Conservation (phyloP, 495 filamentous ascomycete genomes). For the Talaromyces liani region DNA sequence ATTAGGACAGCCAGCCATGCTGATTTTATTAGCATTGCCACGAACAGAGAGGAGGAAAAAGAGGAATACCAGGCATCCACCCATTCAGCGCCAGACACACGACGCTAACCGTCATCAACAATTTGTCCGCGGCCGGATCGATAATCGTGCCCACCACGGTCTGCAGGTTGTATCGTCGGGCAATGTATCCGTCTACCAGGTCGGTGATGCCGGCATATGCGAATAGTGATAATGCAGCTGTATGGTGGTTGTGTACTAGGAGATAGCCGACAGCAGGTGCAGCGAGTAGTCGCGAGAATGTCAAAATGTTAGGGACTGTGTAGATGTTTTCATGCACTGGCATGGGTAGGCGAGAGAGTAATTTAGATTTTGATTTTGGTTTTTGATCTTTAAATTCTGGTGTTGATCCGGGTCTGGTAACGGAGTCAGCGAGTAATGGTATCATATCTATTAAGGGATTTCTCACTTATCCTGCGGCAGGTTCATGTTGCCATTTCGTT, state of each 20-base stretch:
- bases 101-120: constrained; percentile 86
- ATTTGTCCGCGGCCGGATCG: constrained; percentile 95
- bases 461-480: neutral
- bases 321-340: constrained; percentile 84
- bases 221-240: constrained; percentile 73
- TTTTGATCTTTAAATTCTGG: neutral
- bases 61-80: constrained; percentile 57
- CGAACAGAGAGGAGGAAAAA: too few species aligned
- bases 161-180: constrained; percentile 74
- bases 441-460: neutral
- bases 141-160: constrained; percentile 96
- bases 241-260: constrained; percentile 73
- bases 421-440: neutral
- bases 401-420: neutral
- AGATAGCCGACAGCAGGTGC: constrained; percentile 87
- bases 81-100: constrained; percentile 76
- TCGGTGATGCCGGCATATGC: constrained; percentile 89
- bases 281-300: constrained; percentile 74
- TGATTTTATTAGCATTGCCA: constrained; percentile 17
- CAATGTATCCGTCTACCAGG: constrained; percentile 86
- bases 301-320: constrained; percentile 87
- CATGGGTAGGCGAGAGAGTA: constrained; percentile 43
- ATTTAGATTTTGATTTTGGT: constrained; percentile 18
- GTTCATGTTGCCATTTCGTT: constrained; percentile 1
- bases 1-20: constrained; percentile 86